A percentile compares a stretch with the other conserved stretches of the same genome.
phyloP scores from a whole-genome alignment of 768 basidiomycete genomes.

The Amanita fuliginea region DNA sequence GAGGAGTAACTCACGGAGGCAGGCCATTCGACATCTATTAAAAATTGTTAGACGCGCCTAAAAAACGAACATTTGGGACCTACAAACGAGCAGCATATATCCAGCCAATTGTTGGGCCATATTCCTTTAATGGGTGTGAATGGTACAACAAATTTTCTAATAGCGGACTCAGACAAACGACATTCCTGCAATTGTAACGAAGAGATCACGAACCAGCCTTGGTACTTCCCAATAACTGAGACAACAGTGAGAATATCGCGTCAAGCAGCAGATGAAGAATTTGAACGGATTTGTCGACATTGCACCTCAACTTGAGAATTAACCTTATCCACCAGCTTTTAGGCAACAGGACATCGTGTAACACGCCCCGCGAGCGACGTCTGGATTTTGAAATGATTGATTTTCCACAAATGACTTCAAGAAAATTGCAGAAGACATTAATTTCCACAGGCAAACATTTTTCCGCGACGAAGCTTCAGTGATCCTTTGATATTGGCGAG shows the following conservation, averaged over 20 bases:
- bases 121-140: neutral
- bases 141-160: neutral
- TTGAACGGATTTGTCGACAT: slow-evolving; percentile 5
- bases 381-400: slow-evolving; percentile 24
- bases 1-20: slow-evolving; percentile 28
- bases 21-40: slow-evolving; percentile 34
- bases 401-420: slow-evolving; percentile 36
- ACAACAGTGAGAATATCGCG: slow-evolving; percentile 15
- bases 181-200: neutral
- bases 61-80: neutral
- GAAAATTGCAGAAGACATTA: slow-evolving; percentile 35
- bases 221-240: slow-evolving; percentile 6
- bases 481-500: neutral
- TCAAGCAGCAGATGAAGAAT: slow-evolving; percentile 12
- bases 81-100: slow-evolving; percentile 30
- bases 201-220: neutral
- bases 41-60: neutral
- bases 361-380: slow-evolving; percentile 8
- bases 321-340: slow-evolving; percentile 34
- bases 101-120: slow-evolving; percentile 25
- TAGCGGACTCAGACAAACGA: neutral
- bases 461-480: slow-evolving; percentile 32
- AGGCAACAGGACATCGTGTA: slow-evolving; percentile 43
- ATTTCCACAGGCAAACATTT: slow-evolving; percentile 28
- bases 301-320: slow-evolving; percentile 9